phyloP scores from a whole-genome alignment of 345 rosid species.

The Xanthoceras sorbifolium region DNA sequence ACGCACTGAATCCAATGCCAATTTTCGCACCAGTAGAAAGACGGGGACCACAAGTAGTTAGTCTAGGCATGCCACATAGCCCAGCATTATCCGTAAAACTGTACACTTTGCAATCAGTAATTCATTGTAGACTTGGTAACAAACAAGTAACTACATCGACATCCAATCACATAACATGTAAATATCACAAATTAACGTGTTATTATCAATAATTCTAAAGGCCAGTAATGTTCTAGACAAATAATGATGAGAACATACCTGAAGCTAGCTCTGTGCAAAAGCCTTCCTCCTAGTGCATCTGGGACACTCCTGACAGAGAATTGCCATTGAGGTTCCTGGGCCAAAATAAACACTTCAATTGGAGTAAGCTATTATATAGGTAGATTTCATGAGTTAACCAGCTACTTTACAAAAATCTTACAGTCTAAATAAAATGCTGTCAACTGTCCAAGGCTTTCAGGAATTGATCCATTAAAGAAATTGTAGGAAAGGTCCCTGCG shows the following conservation, averaged over 20 bases:
- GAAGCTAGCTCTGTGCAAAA: constrained; percentile 91
- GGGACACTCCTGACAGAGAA: constrained; percentile 88
- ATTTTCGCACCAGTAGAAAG: constrained; percentile 79
- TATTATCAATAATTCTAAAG: neutral
- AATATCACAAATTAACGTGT: neutral
- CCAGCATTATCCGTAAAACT: constrained; percentile 96
- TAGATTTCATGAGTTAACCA: constrained; percentile 8
- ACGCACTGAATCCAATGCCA: constrained; percentile 71
- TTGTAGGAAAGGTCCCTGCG: constrained; percentile 95
- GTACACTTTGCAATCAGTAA: constrained; percentile 33
- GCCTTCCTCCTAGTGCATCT: constrained; percentile 85
- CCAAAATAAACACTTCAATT: constrained; percentile 22
- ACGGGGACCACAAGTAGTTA: constrained; percentile 76
- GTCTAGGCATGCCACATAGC: constrained; percentile 96
- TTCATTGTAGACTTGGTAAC: neutral
- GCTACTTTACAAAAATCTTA: constrained; percentile 42
- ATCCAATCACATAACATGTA: neutral
- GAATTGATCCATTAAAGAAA: constrained; percentile 81
- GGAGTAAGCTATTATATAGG: neutral
- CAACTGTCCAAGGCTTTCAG: constrained; percentile 84
- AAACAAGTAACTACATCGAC: neutral
- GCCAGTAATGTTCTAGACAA: constrained; percentile 2
- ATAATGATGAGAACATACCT: constrained; percentile 54
- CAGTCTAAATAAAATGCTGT: constrained; percentile 73
- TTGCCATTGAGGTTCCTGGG: constrained; percentile 92